A percentile compares a stretch with the other conserved stretches of the same genome.
Conservation (phyloP, 2,329 filamentous ascomycete genomes). For the Xylariaceae sp. region DNA sequence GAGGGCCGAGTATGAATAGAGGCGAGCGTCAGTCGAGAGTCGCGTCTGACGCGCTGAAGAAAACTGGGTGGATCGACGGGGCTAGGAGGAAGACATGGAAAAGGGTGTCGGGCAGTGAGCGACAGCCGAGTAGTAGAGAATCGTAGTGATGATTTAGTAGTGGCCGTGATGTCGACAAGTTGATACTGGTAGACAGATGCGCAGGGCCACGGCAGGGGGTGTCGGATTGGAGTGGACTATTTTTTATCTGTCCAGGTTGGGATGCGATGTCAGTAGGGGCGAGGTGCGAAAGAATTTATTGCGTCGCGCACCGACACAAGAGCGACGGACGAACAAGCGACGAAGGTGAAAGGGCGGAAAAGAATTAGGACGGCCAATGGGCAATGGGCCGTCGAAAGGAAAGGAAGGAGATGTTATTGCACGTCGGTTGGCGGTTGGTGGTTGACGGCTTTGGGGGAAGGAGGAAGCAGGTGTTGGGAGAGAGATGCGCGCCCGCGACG, state of each 20-base stretch:
- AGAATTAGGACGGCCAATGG: neutral
- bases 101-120: neutral
- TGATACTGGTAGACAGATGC: too few relatives aligned
- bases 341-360: neutral
- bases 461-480: too few relatives aligned
- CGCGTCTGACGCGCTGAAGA: constrained; percentile 31
- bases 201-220: neutral
- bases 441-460: too few relatives aligned
- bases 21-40: constrained; percentile 13
- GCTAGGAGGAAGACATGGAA: constrained; percentile 28
- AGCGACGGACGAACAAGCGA: neutral
- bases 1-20: constrained; percentile 11
- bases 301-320: neutral
- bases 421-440: too few relatives aligned
- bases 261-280: neutral
- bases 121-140: constrained; percentile 1
- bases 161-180: too few relatives aligned
- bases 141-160: neutral
- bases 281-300: neutral
- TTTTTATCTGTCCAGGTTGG: neutral
- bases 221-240: neutral
- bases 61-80: constrained; percentile 13
- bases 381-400: too few relatives aligned
- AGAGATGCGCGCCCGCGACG: too few relatives aligned
- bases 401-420: too few relatives aligned